Base-by-base conservation (phyloP, 2,329 filamentous ascomycete genomes). In the Penicillium sp. region DNA sequence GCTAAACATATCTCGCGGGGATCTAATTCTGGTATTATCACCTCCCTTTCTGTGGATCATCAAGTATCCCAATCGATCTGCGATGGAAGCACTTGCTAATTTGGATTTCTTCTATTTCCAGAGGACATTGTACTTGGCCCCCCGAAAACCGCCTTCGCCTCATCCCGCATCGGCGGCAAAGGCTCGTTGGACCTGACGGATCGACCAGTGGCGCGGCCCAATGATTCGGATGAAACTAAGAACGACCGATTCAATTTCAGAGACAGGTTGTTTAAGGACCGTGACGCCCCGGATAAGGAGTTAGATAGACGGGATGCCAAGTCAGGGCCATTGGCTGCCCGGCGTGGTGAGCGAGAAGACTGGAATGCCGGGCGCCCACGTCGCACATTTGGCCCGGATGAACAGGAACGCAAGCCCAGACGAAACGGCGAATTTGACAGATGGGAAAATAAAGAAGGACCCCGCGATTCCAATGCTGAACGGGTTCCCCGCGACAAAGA, bases 101-200 rank as follows among this genome's bases (percentile, higher is more conserved):
- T 14, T 18, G n/a, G 11, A 18, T 11, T 31, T 1, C 11, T 44
- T 56, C 29, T 40, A 31, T 56, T 65, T 71, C 78, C 84, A 67
- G 92, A 96, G 66, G 91, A 95, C 61, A 89, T 95, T 56, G 83
- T 94, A 56, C 88, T 96, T 56, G 92, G 90, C 14, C 92, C 92
- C 20, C 90, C 92, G 2, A 89, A 90, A 72, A 90, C 86, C 45
- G 85, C 86, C 43, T 96, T 97, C 73, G 85, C 90, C 51, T 95
- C 92, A 22, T 89, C 89, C 56, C 81, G 84, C 58, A 72, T 74
- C 51, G 66, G 72, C 60, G 74, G 75, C 35, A 82, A 82, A 69
- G 66, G 69, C 32, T 73, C 71, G 1, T 72, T 77, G 54, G 79
- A 81, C 56, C 66, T 73, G 46, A 71, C 73, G 22, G 78, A 81